phyloP scores from a whole-genome alignment of 139 green algal species.

The Edaphochlamys debaryana region DNA sequence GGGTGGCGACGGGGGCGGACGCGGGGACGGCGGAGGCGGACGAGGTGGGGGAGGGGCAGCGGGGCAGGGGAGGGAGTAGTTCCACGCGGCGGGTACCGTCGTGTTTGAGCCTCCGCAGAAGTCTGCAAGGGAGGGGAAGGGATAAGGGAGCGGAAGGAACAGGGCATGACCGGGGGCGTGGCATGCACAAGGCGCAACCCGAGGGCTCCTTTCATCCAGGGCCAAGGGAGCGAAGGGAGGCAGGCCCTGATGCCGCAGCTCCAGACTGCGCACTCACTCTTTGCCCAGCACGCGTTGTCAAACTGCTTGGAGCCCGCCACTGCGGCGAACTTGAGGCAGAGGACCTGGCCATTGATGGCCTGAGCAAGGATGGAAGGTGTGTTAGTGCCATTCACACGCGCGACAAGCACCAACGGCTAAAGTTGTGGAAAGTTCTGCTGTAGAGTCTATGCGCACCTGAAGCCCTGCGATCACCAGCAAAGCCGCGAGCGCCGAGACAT shows the following conservation, averaged over 20 bases:
- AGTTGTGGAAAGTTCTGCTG: not conserved
- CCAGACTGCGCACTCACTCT: not conserved
- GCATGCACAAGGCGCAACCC: not conserved
- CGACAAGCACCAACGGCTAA: no score
- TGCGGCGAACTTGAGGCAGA: not conserved
- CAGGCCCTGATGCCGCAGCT: no score
- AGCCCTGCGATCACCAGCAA: no score
- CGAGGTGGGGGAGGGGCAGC: no score
- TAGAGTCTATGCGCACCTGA: not conserved
- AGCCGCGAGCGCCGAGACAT: no score
- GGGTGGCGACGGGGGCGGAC: no score
- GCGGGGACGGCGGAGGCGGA: no score
- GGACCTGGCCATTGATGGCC: not conserved
- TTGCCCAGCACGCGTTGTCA: not conserved
- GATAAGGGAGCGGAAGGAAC: not conserved
- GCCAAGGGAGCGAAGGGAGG: no score
- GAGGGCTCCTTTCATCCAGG: not conserved
- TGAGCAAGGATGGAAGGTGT: not conserved
- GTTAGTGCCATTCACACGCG: no score
- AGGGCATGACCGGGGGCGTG: not conserved
- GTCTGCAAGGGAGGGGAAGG: not conserved
- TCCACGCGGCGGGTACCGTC: not conserved
- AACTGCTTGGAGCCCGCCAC: not conserved
- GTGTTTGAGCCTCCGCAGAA: not conserved
- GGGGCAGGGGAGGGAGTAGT: slow-evolving; percentile 9